Conservation (phyloP, 805 yeast species). For the Kodamaea hsintzibuensis region DNA sequence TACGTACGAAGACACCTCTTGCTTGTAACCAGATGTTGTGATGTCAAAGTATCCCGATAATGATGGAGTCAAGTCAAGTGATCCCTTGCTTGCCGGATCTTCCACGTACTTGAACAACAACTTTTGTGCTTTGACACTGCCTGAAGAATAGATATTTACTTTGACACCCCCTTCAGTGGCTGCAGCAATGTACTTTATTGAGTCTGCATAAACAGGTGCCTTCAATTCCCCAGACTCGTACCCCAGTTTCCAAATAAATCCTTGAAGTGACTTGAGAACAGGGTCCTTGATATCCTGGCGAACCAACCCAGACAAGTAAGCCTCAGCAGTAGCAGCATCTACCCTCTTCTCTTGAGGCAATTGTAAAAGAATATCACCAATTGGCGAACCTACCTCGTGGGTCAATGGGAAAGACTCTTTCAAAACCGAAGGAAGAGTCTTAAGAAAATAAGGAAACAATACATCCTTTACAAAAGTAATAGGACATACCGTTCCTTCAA, state of each 20-base stretch:
- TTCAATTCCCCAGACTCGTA: constrained; percentile 71
- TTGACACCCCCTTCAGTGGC: constrained; percentile 15
- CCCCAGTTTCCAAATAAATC: constrained; percentile 79
- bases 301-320: constrained; percentile 60
- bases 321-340: constrained; percentile 33
- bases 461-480: constrained; percentile 82
- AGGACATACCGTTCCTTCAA: constrained; percentile 93
- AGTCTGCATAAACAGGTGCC: constrained; percentile 79
- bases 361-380: constrained; percentile 34
- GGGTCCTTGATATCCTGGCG: constrained; percentile 74
- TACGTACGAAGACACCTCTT: constrained; percentile 54
- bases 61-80: constrained; percentile 51
- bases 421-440: constrained; percentile 44
- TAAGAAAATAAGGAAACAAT: constrained; percentile 73
- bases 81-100: constrained; percentile 25
- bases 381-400: constrained; percentile 18
- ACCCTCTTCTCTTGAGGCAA: constrained; percentile 44
- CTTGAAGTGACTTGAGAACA: constrained; percentile 75
- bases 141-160: constrained; percentile 83
- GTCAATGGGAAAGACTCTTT: constrained; percentile 24
- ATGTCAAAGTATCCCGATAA: constrained; percentile 81
- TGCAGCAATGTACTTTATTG: constrained; percentile 51
- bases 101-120: constrained; percentile 68
- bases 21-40: constrained; percentile 76
- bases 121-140: constrained; percentile 85